phyloP scores from a whole-genome alignment of 2,329 filamentous ascomycete genomes.

The Hyphodiscus sp. region DNA sequence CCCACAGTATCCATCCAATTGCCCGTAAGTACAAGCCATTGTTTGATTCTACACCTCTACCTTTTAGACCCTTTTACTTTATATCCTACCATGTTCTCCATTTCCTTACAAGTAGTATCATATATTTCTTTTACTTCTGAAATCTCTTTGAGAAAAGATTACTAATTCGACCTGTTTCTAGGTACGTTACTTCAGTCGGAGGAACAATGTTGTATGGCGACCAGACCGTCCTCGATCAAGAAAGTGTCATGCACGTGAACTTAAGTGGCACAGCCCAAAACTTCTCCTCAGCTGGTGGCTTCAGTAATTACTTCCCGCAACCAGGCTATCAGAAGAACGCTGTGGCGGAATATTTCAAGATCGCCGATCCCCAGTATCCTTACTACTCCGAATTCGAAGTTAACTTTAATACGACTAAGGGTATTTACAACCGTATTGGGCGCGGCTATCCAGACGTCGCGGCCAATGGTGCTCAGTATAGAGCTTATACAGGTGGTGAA shows the following conservation, averaged over 20 bases:
- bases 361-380: constrained; percentile 13
- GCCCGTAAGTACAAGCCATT: neutral
- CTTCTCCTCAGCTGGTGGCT: constrained; percentile 40
- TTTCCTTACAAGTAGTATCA: neutral
- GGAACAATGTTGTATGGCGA: constrained; percentile 45
- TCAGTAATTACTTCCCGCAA: constrained; percentile 44
- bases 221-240: constrained; percentile 32
- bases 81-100: neutral
- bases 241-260: constrained; percentile 20
- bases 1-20: constrained; percentile 31
- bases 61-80: no score
- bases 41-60: no score
- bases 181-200: constrained; percentile 62
- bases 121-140: neutral
- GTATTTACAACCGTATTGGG: constrained; percentile 41
- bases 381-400: constrained; percentile 23
- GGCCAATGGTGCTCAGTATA: constrained; percentile 39
- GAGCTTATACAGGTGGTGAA: constrained; percentile 5
- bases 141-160: neutral
- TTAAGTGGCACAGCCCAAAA: constrained; percentile 32
- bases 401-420: constrained; percentile 38
- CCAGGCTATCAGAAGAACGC: constrained; percentile 42
- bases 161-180: constrained; percentile 38
- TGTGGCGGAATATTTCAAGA: constrained; percentile 37
- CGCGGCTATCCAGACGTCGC: constrained; percentile 49